These are phyloP conservation scores for Avena eriantha DNA, from an alignment of 176 grass and related monocot species.

Conservation along the genomic window DNA sequence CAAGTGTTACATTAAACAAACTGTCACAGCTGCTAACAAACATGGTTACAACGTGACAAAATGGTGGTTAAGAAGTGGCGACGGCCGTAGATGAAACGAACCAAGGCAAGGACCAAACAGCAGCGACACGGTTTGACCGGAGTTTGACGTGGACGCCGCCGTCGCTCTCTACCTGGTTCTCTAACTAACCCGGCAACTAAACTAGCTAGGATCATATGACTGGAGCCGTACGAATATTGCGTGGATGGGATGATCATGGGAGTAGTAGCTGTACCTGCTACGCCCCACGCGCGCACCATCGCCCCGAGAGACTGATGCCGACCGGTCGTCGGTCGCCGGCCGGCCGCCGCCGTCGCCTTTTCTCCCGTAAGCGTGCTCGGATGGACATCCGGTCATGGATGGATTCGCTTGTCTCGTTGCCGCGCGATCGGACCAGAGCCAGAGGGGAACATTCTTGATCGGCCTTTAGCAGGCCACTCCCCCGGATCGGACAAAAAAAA, in stretches of 20 bases:
- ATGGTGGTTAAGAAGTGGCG: neutral
- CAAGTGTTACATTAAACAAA: neutral
- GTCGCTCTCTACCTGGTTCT: neutral
- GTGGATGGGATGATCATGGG: neutral
- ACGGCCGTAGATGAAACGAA: neutral
- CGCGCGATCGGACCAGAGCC: neutral
- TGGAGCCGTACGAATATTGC: neutral
- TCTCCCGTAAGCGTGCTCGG: neutral
- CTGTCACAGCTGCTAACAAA: neutral
- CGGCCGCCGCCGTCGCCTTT: neutral
- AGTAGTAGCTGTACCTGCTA: neutral
- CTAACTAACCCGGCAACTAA: neutral
- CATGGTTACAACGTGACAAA: neutral
- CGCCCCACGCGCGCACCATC: neutral
- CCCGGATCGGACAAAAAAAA: neutral
- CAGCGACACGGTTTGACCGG: neutral
- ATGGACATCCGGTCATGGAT: neutral
- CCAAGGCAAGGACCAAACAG: neutral
- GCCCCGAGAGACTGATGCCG: neutral
- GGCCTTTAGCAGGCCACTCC: neutral
- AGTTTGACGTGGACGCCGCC: neutral
- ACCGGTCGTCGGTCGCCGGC: constrained; percentile 4
- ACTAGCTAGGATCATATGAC: neutral
- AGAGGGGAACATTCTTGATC: neutral
- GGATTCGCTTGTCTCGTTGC: neutral